phyloP scores from a whole-genome alignment of 2,329 filamentous ascomycete genomes.

The Ophiostoma populinum region DNA sequence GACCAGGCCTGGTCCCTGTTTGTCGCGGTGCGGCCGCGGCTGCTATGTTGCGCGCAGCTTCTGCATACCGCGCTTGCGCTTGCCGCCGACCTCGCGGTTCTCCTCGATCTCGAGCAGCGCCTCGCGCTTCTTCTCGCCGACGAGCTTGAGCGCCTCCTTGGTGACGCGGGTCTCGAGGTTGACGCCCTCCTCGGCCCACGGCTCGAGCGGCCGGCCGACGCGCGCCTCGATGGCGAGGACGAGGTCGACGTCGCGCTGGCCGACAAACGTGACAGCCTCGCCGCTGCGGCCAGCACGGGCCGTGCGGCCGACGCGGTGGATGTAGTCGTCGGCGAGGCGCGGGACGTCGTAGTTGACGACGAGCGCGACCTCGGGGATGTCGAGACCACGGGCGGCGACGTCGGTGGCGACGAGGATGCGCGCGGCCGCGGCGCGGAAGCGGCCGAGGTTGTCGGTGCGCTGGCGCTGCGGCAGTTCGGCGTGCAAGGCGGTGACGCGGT shows the following conservation, averaged over 20 bases:
- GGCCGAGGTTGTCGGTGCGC: constrained; percentile 69
- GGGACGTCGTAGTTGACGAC: constrained; percentile 95
- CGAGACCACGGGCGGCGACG: constrained; percentile 81
- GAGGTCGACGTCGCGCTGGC: constrained; percentile 80
- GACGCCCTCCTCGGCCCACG: constrained; percentile 79
- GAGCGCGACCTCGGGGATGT: constrained; percentile 80
- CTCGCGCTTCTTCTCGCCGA: constrained; percentile 91
- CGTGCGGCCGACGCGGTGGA: constrained; percentile 89
- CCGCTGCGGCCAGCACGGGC: constrained; percentile 77
- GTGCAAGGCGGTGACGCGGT: constrained; percentile 83
- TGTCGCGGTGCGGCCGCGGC: too few relatives aligned
- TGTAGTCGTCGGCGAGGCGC: constrained; percentile 92
- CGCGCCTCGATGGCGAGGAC: constrained; percentile 79
- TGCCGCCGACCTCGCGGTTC: constrained; percentile 79
- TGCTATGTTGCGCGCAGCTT: constrained; percentile 26
- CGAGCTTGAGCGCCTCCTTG: constrained; percentile 68
- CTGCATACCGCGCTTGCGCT: constrained; percentile 46
- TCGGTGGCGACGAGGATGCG: constrained; percentile 88
- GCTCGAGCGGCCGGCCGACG: constrained; percentile 63
- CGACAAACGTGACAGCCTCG: constrained; percentile 72
- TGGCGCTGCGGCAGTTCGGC: constrained; percentile 73
- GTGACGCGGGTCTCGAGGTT: constrained; percentile 85
- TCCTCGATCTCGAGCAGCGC: constrained; percentile 84
- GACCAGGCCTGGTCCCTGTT: too few relatives aligned
- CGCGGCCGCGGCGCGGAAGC: constrained; percentile 79